Conservation (phyloP, 2,329 filamentous ascomycete genomes). For the Mollisiaceae sp. region DNA sequence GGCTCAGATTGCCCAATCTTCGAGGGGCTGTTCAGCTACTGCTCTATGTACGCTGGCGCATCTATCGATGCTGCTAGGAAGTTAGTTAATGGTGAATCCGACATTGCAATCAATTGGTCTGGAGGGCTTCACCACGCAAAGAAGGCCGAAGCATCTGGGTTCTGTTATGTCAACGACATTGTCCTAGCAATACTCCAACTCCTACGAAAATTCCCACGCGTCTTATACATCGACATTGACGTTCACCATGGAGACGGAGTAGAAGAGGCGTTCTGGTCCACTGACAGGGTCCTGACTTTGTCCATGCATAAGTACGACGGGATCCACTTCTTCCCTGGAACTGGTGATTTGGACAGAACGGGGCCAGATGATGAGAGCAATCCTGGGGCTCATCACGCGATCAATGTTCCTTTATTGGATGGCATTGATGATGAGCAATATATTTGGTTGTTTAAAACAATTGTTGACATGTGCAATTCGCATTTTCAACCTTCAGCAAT, state of each 20-base stretch:
- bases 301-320: slow-evolving; percentile 98
- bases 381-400: slow-evolving; percentile 83
- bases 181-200: slow-evolving; percentile 92
- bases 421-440: slow-evolving; percentile 93
- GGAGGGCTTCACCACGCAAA: slow-evolving; percentile 97
- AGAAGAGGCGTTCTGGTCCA: slow-evolving; percentile 89
- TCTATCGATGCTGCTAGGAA: slow-evolving; percentile 91
- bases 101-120: slow-evolving; percentile 98
- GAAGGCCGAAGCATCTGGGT: slow-evolving; percentile 89
- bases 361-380: slow-evolving; percentile 84
- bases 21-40: slow-evolving; percentile 94
- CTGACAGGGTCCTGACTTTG: slow-evolving; percentile 87
- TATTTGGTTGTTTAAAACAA: slow-evolving; percentile 78
- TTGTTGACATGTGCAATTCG: slow-evolving; percentile 79
- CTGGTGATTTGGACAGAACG: slow-evolving; percentile 84
- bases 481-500: slow-evolving; percentile 90
- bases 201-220: slow-evolving; percentile 78
- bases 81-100: slow-evolving; percentile 82
- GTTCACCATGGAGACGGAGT: slow-evolving; percentile 92
- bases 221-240: slow-evolving; percentile 94
- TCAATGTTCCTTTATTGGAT: slow-evolving; percentile 90
- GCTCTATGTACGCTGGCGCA: slow-evolving; percentile 88
- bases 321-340: slow-evolving; percentile 84
- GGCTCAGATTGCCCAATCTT: slow-evolving; percentile 96
- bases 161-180: slow-evolving; percentile 99